Base-by-base conservation (phyloP, 495 filamentous ascomycete genomes). In the Penicillium ucsense region DNA sequence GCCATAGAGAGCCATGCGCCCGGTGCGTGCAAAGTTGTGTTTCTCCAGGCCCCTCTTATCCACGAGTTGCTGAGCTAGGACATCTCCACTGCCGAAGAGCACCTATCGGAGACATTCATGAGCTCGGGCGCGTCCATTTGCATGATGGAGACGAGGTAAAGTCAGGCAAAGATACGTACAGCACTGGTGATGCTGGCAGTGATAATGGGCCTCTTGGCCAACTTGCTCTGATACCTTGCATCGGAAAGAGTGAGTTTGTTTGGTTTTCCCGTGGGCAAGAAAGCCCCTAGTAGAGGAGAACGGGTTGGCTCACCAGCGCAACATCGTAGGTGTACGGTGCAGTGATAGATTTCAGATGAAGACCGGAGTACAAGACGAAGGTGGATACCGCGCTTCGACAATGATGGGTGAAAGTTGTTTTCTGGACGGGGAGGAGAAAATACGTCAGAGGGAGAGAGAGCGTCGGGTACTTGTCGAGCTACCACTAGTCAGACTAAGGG, bases 31-130 rank as follows among this genome's bases (percentile, higher is more conserved):
- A 35, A 86, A 62, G 57, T 95, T 85, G 57, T 98, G 92, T 51
- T 89, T 86, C 40, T 83, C 68, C 30, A 85, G 50, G 33, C 89
- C 90, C 55, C 73, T 78, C 60, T 79, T 81, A 67, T 97, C 92
- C 44, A 98, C 86, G n/a, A 70, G 74, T 66, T 98, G 92, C 59
- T 98, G 92, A n/a, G 92, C 88, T 45, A 95, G 78, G 45, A 84
- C 73, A 67, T 98, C 92, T 50, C 92, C 92, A 11, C 88, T 82
- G 35, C 84, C 89, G 64, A 97, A 98, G 46, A 98, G 80, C 42
- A 95, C 65, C 82, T 85, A 37, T 20, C 20, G 20, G 20, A 9
- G 9, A 36, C 48, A 11, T 47, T n/a, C 41, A 43, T 52, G 42
- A 41, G 33, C 29, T 39, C 31, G 41, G 8, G 30, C 36, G 8